Percentiles rank a stretch among this genome's conserved stretches.
Conservation (phyloP, 176 grass and related monocot species). For the Triticum timopheevii region DNA sequence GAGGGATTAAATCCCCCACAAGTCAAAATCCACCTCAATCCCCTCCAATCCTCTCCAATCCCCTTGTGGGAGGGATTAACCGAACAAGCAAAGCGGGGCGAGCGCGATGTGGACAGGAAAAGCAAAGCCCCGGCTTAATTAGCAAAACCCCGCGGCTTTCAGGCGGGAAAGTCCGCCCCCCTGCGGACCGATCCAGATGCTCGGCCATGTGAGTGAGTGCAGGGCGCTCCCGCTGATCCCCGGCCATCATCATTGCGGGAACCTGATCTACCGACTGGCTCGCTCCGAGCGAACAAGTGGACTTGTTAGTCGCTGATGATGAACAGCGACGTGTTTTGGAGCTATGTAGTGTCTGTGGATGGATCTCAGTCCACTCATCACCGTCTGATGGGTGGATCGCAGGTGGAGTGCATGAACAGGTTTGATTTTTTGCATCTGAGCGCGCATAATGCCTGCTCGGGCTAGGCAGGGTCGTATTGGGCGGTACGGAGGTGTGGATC, state of each 20-base stretch:
- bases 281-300: neutral
- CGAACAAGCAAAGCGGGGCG: neutral
- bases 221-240: neutral
- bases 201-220: conserved; percentile 16
- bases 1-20: too few species aligned
- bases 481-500: neutral
- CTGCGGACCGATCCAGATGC: conserved; percentile 9
- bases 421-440: neutral
- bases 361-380: neutral
- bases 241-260: conserved; percentile 21
- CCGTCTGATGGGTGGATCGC: neutral
- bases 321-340: conserved; percentile 7
- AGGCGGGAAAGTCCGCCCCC: neutral
- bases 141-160: conserved; percentile 29
- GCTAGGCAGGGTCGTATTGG: neutral
- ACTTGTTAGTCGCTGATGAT: neutral
- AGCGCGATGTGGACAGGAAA: neutral
- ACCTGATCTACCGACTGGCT: neutral
- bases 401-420: neutral
- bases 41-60: too few species aligned
- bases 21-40: too few species aligned
- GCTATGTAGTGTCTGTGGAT: neutral
- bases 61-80: too few species aligned
- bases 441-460: neutral
- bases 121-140: neutral